Evolutionary conservation across 2,329 filamentous ascomycete genomes (phyloP), one percentile per base, ranked within the genome.

Genomic region (Colletotrichum sp.): DNA sequence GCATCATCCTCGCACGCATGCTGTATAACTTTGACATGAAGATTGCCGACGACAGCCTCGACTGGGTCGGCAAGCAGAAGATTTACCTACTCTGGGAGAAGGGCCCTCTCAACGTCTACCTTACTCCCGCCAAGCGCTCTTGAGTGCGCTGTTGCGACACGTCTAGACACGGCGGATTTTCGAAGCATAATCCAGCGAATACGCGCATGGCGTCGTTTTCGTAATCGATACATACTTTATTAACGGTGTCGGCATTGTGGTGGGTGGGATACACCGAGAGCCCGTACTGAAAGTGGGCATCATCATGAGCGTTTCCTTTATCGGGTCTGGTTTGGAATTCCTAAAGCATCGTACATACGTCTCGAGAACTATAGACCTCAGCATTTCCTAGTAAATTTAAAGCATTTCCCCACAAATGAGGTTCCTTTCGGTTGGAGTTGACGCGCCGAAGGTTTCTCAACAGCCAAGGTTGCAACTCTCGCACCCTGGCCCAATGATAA

Each of bases 11-110:
- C 3, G 83, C 87, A 3, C 84, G 85, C 9, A 74, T 90, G 16
- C 78, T 90, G 4, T 89, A 81, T 71, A 85, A 86, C 34, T 90
- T 90, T 71, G 88, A 90, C 70, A 76, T 89, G 61, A 79, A 83
- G 55, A 80, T 89, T 7, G 79, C 78, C 6, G 78, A 83, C 12
- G 82, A 84, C 27, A 82, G 83, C 22, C 63, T 76, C 7, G 74
- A 82, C 27, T 88, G 87, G 86, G 83, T 86, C 7, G 71, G 79
- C 61, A 57, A 36, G 7, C 75, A 77, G 22, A 75, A 77, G 71
- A 70, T 74, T 13, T 77, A 75, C 29, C 13, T 77, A n/a, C 36
- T 77, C 5, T 77, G 71, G 71, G 75, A 77, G 44, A 77, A 77
- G 27, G 75, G 65, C 0, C 68, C 77, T 13, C 69, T 78, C 0